Evolutionary conservation across 1,139 yeast genomes (phyloP), one percentile per base, ranked within the genome.

Genomic region (Lodderomyces margitis): DNA sequence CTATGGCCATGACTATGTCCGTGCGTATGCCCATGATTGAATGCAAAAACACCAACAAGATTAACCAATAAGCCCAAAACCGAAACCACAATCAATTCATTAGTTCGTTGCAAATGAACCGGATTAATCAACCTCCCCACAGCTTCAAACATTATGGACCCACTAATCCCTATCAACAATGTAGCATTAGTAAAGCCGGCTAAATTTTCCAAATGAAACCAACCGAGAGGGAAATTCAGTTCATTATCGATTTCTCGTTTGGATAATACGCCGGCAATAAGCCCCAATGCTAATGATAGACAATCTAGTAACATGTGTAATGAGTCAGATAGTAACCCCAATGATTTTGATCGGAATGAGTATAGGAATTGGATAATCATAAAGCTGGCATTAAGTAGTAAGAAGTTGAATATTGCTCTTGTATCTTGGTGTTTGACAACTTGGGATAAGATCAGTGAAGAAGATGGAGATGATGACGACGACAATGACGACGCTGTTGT

Each of bases 151-250:
- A 87, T 72, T 38, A 94, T 91, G 16, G 96, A 92, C 15, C 87
- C 84, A 21, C 92, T 89, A 37, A 92, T 92, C 2, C 96, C 97
- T 23, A 94, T 66, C 38, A 92, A 69, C 38, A 92, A 64, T 5
- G 95, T 84, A 8, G 96, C 98, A 60, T 92, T 92, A 5, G 98
- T 87, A 55, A 92, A 92, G 0, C 98, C 98, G 0, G 97, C 94
- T 45, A 94, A 71, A 1, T 94, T 88, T 57, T 91, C 98, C 38
- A 92, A 82, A 58, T 88, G 81, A 11, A 81, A 75, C 44, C 91
- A 70, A 0, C 97, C 97, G 65, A 87, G 89, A 0, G 98, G 98
- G 55, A 78, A 92, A 44, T 80, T 74, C 11, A 83, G 75, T 44
- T 80, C 81, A 7, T 91, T 80, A 41, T 70, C 64, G 37, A 66